Conservation (phyloP, 306 rosid species). For the Casuarina glauca region DNA sequence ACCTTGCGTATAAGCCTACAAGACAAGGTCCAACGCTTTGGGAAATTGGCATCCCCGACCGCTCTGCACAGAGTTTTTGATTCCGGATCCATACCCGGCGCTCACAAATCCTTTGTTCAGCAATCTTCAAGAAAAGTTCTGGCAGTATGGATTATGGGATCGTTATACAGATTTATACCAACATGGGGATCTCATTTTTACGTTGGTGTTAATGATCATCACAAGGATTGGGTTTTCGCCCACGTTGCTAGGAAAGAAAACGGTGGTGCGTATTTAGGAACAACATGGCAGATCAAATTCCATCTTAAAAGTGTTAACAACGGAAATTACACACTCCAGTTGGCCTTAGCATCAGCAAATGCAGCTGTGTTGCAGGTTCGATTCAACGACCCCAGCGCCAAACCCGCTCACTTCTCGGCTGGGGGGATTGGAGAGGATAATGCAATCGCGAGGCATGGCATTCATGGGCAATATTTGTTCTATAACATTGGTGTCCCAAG, state of each 20-base stretch:
- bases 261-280: slow-evolving; percentile 31
- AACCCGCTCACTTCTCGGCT: slow-evolving; percentile 32
- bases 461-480: slow-evolving; percentile 61
- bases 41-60: too few relatives aligned
- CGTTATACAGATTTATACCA: slow-evolving; percentile 59
- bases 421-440: slow-evolving; percentile 57
- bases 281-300: slow-evolving; percentile 72
- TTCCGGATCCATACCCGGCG: too few relatives aligned
- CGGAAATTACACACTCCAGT: slow-evolving; percentile 64
- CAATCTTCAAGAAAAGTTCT: not conserved
- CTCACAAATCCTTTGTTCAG: not conserved
- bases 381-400: slow-evolving; percentile 31
- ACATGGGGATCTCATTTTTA: slow-evolving; percentile 46
- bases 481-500: slow-evolving; percentile 41
- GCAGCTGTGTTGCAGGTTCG: slow-evolving; percentile 59
- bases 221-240: slow-evolving; percentile 59
- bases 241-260: slow-evolving; percentile 49
- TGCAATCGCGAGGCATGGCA: slow-evolving; percentile 81
- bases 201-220: slow-evolving; percentile 27
- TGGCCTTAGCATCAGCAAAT: slow-evolving; percentile 63
- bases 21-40: too few relatives aligned
- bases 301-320: slow-evolving; percentile 20
- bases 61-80: too few relatives aligned
- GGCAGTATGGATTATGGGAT: slow-evolving; percentile 43
- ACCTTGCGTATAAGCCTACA: too few relatives aligned